A percentile compares a stretch with the other conserved stretches of the same genome.
Conservation (phyloP, 208 protist species). For the Leptomonas pyrrhocoris region DNA sequence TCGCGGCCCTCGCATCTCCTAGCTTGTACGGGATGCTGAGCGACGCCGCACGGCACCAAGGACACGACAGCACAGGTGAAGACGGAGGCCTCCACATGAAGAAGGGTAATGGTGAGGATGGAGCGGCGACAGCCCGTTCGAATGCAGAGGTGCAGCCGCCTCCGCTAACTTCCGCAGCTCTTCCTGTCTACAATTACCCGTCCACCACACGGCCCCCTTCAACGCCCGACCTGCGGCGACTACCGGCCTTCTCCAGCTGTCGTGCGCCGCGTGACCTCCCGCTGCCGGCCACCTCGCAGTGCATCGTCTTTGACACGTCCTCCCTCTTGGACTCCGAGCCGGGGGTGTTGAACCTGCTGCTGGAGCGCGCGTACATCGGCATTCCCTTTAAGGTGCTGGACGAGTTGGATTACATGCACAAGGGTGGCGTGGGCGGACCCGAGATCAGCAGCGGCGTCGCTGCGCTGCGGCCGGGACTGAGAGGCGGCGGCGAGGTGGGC, state of each 20-base stretch:
- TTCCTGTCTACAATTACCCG: background rate
- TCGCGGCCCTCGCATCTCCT: slow-evolving; percentile 23
- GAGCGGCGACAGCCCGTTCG: background rate
- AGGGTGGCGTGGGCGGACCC: slow-evolving; percentile 7
- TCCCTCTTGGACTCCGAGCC: slow-evolving; percentile 58
- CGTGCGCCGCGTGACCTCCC: background rate
- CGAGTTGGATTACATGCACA: slow-evolving; percentile 77
- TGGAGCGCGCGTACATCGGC: slow-evolving; percentile 58
- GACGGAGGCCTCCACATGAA: background rate
- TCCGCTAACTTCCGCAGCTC: background rate
- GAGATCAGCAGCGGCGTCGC: slow-evolving; percentile 23
- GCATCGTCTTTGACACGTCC: slow-evolving; percentile 82
- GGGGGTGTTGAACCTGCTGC: slow-evolving; percentile 50
- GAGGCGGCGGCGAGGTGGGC: too few species aligned
- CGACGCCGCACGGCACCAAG: slow-evolving; percentile 5
- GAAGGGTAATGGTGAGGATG: background rate
- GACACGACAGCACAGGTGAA: background rate
- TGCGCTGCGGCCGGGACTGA: too few species aligned
- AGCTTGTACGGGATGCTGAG: slow-evolving; percentile 14
- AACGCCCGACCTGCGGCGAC: background rate
- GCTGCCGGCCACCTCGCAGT: slow-evolving; percentile 8
- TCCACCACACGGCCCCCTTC: background rate
- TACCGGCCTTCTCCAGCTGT: background rate
- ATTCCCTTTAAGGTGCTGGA: slow-evolving; percentile 77
- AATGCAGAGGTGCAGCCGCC: background rate